Conservation (phyloP, 2,329 filamentous ascomycete species). For the Aspergillus versicolor region DNA sequence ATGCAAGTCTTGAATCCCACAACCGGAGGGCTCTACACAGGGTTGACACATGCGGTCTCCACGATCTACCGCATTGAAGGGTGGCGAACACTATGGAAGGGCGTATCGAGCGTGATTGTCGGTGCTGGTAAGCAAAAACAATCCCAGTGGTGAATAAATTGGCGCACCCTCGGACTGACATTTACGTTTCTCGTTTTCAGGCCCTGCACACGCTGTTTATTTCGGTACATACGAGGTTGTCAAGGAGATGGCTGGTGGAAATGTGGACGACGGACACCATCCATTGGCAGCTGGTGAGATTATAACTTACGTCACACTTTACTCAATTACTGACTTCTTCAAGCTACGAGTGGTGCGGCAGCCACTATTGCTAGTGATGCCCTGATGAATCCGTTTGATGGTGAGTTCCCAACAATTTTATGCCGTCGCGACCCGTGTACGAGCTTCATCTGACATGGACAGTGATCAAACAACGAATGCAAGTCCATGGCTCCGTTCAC, state of each 20-base stretch:
- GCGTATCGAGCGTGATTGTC: conserved; percentile 92
- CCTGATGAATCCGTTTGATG: conserved; percentile 98
- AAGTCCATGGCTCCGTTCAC: conserved; percentile 94
- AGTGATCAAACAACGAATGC: conserved; percentile 99
- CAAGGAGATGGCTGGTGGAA: conserved; percentile 93
- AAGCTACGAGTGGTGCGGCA: conserved; percentile 88
- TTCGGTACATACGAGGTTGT: conserved; percentile 98
- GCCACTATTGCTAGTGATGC: conserved; percentile 97
- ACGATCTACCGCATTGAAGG: conserved; percentile 91
- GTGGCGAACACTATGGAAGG: conserved; percentile 88
- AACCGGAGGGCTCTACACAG: conserved; percentile 77
- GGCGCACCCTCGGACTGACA: conserved; percentile 6
- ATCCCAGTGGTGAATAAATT: not conserved
- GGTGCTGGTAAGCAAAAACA: conserved; percentile 70
- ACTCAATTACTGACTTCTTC: conserved; percentile 34
- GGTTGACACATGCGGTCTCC: conserved; percentile 87
- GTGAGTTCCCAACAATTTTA: conserved; percentile 51
- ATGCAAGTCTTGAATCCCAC: conserved; percentile 95
- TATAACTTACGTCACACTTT: not conserved
- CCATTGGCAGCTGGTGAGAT: conserved; percentile 82
- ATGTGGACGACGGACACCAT: conserved; percentile 79
- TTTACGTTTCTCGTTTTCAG: conserved; percentile 46
- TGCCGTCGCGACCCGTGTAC: not conserved
- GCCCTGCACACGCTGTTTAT: conserved; percentile 95
- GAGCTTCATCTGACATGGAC: conserved; percentile 14